phyloP scores from a whole-genome alignment of 495 filamentous ascomycete genomes.

The Annulohypoxylon bovei region DNA sequence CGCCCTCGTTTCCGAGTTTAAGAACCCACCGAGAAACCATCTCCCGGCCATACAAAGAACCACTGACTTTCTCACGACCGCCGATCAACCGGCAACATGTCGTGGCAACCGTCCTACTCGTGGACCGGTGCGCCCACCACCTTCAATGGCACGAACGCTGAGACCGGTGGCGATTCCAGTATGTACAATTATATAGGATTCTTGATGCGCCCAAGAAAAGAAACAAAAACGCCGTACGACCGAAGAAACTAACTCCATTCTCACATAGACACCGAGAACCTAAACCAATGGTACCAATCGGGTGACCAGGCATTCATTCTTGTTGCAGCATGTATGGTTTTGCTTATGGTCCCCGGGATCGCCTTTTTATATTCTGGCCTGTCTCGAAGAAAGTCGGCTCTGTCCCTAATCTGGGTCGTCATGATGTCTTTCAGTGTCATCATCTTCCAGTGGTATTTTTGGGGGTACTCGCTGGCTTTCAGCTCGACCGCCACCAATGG shows the following conservation, averaged over 20 bases:
- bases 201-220: neutral
- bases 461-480: conserved; percentile 96
- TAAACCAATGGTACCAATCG: conserved; percentile 84
- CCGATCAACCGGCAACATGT: conserved; percentile 58
- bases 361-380: conserved; percentile 98
- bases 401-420: conserved; percentile 95
- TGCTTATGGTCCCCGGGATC: conserved; percentile 94
- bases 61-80: neutral
- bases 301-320: conserved; percentile 86
- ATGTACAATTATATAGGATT: conserved; percentile 51
- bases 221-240: neutral
- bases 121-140: conserved; percentile 79
- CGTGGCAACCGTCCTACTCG: conserved; percentile 68
- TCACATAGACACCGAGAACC: conserved; percentile 70
- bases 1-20: neutral
- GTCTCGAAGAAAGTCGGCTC: conserved; percentile 91
- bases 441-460: conserved; percentile 99
- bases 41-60: neutral
- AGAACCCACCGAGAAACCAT: neutral
- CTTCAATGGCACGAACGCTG: conserved; percentile 79
- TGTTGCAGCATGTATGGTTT: conserved; percentile 90
- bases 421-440: conserved; percentile 91
- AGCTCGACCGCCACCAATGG: conserved; percentile 77
- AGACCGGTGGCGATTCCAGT: conserved; percentile 84
- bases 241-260: conserved; percentile 27